phyloP scores from a whole-genome alignment of 2,329 filamentous ascomycete species.

The Fusarium burgessii region DNA sequence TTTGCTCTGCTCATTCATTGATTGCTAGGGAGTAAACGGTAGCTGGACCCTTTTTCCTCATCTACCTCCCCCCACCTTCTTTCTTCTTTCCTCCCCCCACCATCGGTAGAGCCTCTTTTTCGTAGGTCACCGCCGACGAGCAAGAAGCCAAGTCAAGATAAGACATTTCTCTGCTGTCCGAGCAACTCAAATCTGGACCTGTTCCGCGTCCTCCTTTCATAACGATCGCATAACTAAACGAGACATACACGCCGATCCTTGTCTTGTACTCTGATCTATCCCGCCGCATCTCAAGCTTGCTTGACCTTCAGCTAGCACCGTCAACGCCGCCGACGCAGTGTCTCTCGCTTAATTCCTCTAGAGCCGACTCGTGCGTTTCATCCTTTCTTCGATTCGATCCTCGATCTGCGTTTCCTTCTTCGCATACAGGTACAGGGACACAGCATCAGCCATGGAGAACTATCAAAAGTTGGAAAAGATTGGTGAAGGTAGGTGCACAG shows the following conservation, averaged over 20 bases:
- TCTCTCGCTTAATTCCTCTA: conserved; percentile 27
- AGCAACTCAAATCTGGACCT: conserved; percentile 13
- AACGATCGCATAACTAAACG: conserved; percentile 13
- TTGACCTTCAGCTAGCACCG: conserved; percentile 2
- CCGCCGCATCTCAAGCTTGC: conserved; percentile 10
- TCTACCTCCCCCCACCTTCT: conserved; percentile 20
- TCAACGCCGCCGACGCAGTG: conserved; percentile 33
- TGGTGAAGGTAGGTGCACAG: conserved; percentile 78
- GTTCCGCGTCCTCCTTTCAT: background rate
- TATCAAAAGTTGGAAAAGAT: conserved; percentile 98
- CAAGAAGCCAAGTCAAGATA: background rate
- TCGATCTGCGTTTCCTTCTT: conserved; percentile 13
- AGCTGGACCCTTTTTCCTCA: conserved; percentile 24
- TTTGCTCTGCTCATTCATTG: conserved; percentile 17
- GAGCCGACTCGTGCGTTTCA: conserved; percentile 19
- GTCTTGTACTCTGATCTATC: conserved; percentile 3
- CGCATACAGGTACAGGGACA: conserved; percentile 9
- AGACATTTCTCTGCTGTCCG: conserved; percentile 12
- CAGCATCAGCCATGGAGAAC: conserved; percentile 78
- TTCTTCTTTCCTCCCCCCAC: conserved; percentile 25
- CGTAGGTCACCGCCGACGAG: background rate
- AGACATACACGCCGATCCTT: conserved; percentile 21
- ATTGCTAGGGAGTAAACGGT: background rate
- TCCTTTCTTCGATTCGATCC: conserved; percentile 20
- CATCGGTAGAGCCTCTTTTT: conserved; percentile 21